A percentile compares a stretch with the other conserved stretches of the same genome.
These are phyloP conservation scores for Saxophila tyrrhenica DNA, from an alignment of 495 filamentous ascomycete genomes.

Conservation along the genomic window DNA sequence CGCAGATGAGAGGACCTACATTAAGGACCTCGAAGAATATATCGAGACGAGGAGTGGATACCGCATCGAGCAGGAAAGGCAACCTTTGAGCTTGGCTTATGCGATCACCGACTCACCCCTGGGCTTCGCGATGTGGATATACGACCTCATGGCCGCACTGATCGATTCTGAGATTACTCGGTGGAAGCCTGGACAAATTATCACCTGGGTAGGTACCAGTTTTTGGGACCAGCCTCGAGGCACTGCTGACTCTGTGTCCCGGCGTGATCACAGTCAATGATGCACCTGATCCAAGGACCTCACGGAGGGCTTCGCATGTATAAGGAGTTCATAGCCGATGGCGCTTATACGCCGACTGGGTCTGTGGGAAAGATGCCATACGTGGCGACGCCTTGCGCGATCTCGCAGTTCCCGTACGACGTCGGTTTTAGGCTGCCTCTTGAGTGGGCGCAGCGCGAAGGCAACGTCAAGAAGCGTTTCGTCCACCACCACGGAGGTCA, in stretches of 20 bases:
- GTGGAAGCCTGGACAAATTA: constrained; percentile 1
- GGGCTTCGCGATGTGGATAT: constrained; percentile 12
- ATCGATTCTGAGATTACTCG: not conserved
- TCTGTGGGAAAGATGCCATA: no score
- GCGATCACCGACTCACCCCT: constrained; percentile 9
- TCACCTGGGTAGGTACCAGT: no score
- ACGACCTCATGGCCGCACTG: not conserved
- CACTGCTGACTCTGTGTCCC: no score
- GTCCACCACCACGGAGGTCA: no score
- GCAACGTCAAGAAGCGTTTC: no score
- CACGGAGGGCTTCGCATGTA: constrained; percentile 1
- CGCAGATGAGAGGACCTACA: not conserved
- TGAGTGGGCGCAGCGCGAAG: no score
- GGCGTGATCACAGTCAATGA: no score
- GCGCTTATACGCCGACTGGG: no score
- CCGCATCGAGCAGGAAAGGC: not conserved
- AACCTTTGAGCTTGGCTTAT: constrained; percentile 3
- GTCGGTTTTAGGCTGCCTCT: no score
- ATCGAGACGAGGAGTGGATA: not conserved
- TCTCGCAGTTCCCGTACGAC: no score
- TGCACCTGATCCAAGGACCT: constrained; percentile 7
- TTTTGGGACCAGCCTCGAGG: no score
- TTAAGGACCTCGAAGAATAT: not conserved
- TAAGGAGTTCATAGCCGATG: not conserved
- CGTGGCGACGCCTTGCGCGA: no score